Evolutionary conservation across 805 yeast species (phyloP).

Genomic region (Hagleromyces aurorensis): DNA sequence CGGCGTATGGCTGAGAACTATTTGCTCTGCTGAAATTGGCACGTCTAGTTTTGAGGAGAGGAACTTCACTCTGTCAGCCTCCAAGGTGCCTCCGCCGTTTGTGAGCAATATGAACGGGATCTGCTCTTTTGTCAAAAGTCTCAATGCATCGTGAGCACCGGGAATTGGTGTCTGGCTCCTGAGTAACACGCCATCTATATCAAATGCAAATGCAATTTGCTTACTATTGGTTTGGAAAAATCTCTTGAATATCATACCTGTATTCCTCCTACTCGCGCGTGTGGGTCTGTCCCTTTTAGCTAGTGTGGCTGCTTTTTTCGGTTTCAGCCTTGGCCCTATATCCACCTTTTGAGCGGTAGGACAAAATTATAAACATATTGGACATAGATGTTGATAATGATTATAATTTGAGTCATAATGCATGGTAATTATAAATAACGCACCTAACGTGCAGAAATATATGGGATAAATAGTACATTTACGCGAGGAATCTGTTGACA

Average conservation of each 20-base stretch:
- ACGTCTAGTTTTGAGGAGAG: conserved; percentile 40
- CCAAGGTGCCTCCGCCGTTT: conserved; percentile 83
- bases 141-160: conserved; percentile 54
- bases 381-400: too few species aligned
- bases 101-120: conserved; percentile 81
- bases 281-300: too few species aligned
- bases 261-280: too few species aligned
- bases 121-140: conserved; percentile 41
- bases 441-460: too few species aligned
- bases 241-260: conserved; percentile 13
- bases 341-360: too few species aligned
- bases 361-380: too few species aligned
- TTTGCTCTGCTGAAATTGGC: conserved; percentile 47
- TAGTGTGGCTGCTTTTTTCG: too few species aligned
- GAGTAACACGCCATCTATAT: conserved; percentile 81
- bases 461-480: conserved; percentile 1
- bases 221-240: conserved; percentile 10
- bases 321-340: too few species aligned
- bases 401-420: too few species aligned
- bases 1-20: conserved; percentile 87
- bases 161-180: conserved; percentile 65
- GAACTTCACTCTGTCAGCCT: conserved; percentile 47
- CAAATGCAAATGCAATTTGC: conserved; percentile 28
- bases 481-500: conserved; percentile 2
- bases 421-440: too few species aligned